Base-by-base conservation (phyloP, 257 asterid species). In the Solanum gandarillasii region DNA sequence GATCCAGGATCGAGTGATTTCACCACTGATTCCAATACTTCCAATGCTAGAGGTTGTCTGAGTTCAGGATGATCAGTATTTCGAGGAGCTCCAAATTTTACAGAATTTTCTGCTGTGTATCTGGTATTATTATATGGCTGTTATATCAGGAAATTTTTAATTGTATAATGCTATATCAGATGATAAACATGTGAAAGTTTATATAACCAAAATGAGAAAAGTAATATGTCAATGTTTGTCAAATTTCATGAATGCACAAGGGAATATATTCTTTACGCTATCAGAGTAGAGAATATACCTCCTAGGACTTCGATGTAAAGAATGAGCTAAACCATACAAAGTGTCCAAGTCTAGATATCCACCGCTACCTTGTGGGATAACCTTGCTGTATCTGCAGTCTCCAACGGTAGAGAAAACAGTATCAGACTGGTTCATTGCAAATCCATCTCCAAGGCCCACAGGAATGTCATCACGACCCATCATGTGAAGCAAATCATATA, bases 381-480 rank as follows among this genome's bases (percentile, higher is more conserved):
- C 97, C 90, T 91, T 92, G 88, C 21, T 90, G 90, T 95, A 96
- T 89, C 89, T 95, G 92, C 99, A 96, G 86, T 89, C 92, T 86
- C 98, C 99, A 85, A 93, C 95, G 8, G 88, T 81, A 14, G 93
- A 27, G 52, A 60, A 86, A 86, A 52, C 86, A 6, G 90, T 86
- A 86, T 93, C 92, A 31, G 98, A 87, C 55, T 94, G 98, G 87
- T 94, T 93, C 68, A 87, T 67, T 46, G 98, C 94, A 76, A 92
- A 94, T 20, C 88, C 48, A 32, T 93, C 92, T 39, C 99, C 98
- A 65, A 94, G 92, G 46, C 98, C 98, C 35, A 96, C 95, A 0
- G 94, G 98, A 76, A 96, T 92, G 70, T 96, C 98, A 32, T 96
- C 99, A 9, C 98, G 98, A 3, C 98, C 98, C 99, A 96, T 95